phyloP scores from a whole-genome alignment of 495 filamentous ascomycete species.

The Podospora tetraspora region DNA sequence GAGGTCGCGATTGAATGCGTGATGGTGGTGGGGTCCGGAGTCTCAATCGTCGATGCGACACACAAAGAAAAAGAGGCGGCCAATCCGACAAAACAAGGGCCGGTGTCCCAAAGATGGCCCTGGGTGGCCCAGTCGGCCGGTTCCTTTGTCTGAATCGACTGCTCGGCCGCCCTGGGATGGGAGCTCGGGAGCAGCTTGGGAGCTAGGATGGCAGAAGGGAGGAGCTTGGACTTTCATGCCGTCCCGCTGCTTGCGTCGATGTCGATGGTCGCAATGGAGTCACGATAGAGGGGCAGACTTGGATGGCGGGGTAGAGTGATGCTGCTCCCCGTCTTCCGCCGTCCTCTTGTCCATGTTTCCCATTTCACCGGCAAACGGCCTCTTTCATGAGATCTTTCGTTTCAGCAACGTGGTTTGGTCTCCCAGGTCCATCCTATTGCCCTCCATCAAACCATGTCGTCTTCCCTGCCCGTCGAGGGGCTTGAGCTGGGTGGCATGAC shows the following conservation, averaged over 20 bases:
- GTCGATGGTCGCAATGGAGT: background rate
- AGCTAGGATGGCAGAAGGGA: background rate
- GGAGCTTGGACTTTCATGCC: background rate
- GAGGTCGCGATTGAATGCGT: background rate
- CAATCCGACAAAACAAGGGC: background rate
- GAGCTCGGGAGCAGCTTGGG: background rate
- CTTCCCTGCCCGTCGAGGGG: background rate
- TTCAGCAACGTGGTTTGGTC: background rate
- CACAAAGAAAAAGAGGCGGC: background rate
- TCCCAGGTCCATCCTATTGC: background rate
- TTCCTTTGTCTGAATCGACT: background rate
- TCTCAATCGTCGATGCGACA: background rate
- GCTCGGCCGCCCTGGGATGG: background rate
- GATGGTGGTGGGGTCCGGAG: background rate
- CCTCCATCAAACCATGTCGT: background rate
- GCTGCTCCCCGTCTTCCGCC: background rate
- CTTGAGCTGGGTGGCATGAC: constrained; percentile 1
- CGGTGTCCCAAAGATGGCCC: background rate
- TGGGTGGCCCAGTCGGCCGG: background rate
- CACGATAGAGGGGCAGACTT: background rate
- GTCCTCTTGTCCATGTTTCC: background rate
- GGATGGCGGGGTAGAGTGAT: background rate
- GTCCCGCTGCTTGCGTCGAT: background rate
- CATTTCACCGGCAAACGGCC: too few species aligned
- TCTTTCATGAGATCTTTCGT: background rate